A percentile compares a stretch with the other conserved stretches of the same genome.
These are phyloP conservation scores for Fomitopsis schrenkii DNA, from an alignment of 1,284 basidiomycete genomes.

Conservation along the genomic window DNA sequence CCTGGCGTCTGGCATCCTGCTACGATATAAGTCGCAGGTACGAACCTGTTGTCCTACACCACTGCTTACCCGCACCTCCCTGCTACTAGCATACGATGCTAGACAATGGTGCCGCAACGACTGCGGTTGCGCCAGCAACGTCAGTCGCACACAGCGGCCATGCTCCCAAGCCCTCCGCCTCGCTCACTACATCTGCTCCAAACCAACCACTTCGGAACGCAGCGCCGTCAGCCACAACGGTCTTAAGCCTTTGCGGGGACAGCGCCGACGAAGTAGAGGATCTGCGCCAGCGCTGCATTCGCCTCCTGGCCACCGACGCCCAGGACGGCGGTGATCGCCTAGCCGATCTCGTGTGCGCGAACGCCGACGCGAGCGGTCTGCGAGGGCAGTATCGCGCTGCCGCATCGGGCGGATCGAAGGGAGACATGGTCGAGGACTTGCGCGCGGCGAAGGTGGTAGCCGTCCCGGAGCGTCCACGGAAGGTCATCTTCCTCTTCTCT, in stretches of 20 bases:
- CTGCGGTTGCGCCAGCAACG: no score
- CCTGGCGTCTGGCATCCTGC: no score
- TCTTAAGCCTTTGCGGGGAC: conserved; percentile 62
- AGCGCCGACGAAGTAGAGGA: conserved; percentile 39
- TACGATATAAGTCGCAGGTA: no score
- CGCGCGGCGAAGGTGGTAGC: conserved; percentile 29
- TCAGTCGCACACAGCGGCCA: no score
- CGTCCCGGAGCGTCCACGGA: conserved; percentile 23
- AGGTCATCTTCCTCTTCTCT: conserved; percentile 64
- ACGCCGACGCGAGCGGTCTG: conserved; percentile 48
- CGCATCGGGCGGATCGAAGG: conserved; percentile 35
- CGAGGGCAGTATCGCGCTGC: conserved; percentile 41
- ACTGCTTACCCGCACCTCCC: no score
- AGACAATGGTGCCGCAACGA: no score
- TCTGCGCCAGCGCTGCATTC: conserved; percentile 42
- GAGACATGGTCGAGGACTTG: conserved; percentile 46
- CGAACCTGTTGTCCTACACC: no score
- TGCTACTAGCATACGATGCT: no score
- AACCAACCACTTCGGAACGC: neutral
- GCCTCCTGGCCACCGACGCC: conserved; percentile 37
- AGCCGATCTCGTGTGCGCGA: conserved; percentile 58
- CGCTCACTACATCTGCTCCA: no score
- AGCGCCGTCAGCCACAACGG: conserved; percentile 19
- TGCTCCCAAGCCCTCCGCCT: no score
- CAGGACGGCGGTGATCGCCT: conserved; percentile 43